These are phyloP conservation scores for Rhizopus microsporus DNA, from an alignment of 371 early-diverging fungal genomes.

Conservation along the genomic window DNA sequence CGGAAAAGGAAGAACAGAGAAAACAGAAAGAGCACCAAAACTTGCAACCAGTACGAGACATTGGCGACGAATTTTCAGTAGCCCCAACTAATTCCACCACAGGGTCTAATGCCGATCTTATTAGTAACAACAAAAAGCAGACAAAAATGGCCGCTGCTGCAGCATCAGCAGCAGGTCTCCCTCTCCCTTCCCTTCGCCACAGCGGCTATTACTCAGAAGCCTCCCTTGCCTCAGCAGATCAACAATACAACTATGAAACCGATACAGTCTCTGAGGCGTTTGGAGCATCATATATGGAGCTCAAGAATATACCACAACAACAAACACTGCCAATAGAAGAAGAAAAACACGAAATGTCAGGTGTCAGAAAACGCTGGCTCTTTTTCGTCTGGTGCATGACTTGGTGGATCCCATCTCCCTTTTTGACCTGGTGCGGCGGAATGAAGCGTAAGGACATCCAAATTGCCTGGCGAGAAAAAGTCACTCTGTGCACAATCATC, in stretches of 20 bases:
- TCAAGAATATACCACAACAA: not conserved
- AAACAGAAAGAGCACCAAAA: slow-evolving; percentile 11
- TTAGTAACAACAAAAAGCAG: not conserved
- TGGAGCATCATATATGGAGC: not conserved
- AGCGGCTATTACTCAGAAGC: slow-evolving; percentile 22
- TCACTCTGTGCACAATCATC: slow-evolving; percentile 86
- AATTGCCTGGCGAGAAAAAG: slow-evolving; percentile 95
- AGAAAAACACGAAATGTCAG: slow-evolving; percentile 27
- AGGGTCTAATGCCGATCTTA: slow-evolving; percentile 21
- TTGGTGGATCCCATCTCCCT: slow-evolving; percentile 80
- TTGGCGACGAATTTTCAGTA: slow-evolving; percentile 21
- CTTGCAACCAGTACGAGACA: slow-evolving; percentile 17
- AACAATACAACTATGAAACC: slow-evolving; percentile 26
- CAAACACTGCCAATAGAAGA: not conserved
- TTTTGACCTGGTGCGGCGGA: slow-evolving; percentile 62
- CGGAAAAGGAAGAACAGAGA: slow-evolving; percentile 27
- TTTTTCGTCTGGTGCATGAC: slow-evolving; percentile 81
- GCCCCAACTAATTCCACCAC: slow-evolving; percentile 25
- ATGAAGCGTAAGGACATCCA: slow-evolving; percentile 80
- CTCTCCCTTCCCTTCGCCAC: slow-evolving; percentile 9
- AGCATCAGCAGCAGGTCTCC: not conserved
- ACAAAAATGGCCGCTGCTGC: not conserved
- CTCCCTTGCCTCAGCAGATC: slow-evolving; percentile 9
- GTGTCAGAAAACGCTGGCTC: slow-evolving; percentile 73
- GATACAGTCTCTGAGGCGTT: slow-evolving; percentile 9